Evolutionary conservation across 2,329 filamentous ascomycete genomes (phyloP).

Genomic region (Aspergillus aculeatus): DNA sequence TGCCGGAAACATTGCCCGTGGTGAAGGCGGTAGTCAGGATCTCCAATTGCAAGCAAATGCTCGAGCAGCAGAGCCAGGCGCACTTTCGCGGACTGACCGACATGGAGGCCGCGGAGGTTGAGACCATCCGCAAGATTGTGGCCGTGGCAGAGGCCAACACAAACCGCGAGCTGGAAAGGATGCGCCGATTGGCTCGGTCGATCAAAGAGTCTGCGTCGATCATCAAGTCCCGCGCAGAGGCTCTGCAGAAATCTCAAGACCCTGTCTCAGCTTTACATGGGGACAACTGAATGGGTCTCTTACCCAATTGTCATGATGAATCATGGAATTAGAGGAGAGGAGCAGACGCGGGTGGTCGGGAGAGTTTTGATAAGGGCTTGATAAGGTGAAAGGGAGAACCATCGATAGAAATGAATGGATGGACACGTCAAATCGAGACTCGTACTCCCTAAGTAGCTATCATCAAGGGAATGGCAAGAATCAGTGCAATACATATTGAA

Average conservation of each 20-base stretch:
- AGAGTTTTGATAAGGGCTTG: too few species aligned
- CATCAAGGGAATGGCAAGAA: too few species aligned
- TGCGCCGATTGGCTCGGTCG: conserved; percentile 14
- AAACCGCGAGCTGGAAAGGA: conserved; percentile 20
- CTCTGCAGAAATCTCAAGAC: conserved; percentile 7
- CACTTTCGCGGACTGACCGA: conserved; percentile 13
- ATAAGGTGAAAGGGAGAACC: neutral
- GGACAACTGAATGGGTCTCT: neutral
- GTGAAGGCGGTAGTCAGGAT: conserved; percentile 26
- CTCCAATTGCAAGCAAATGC: conserved; percentile 15
- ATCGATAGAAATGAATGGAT: too few species aligned
- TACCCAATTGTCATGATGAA: neutral
- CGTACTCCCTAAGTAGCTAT: too few species aligned
- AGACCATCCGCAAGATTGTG: conserved; percentile 21
- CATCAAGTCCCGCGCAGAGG: conserved; percentile 16
- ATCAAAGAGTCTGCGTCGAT: conserved; percentile 17
- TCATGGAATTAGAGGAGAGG: too few species aligned
- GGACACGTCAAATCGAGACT: too few species aligned
- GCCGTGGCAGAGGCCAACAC: conserved; percentile 20
- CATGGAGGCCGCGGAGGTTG: conserved; percentile 22
- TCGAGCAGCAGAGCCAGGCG: conserved; percentile 8
- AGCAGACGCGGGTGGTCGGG: too few species aligned
- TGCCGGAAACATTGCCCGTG: conserved; percentile 17
- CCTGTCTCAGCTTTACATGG: neutral
- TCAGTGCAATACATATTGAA: too few species aligned